Conservation (phyloP, 225 moss, liverwort and hornwort species). For the Pseudoscleropodium purum region DNA sequence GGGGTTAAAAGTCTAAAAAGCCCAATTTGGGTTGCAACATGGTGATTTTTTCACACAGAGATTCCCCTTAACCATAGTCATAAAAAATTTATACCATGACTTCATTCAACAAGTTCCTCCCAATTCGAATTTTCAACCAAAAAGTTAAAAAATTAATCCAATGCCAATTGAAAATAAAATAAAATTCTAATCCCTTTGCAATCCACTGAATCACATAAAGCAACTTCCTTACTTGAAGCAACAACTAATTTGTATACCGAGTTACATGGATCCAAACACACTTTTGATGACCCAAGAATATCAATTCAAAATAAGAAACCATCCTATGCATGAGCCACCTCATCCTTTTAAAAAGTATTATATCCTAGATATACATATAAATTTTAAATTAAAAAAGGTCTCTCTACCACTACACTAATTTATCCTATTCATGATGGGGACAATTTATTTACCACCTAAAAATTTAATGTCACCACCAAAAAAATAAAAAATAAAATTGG, state of each 20-base stretch:
- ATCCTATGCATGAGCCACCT: fast-evolving
- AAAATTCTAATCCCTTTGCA: background rate
- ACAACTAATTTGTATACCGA: background rate
- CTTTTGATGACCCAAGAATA: background rate
- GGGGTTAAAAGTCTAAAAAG: background rate
- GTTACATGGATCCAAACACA: too few relatives aligned
- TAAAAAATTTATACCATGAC: background rate
- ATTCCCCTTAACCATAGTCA: too few relatives aligned
- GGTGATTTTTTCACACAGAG: background rate
- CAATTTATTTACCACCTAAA: background rate
- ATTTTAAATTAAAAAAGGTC: background rate
- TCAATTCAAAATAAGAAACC: background rate
- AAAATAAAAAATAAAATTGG: too few relatives aligned
- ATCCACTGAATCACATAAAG: fast-evolving
- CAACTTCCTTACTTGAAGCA: background rate
- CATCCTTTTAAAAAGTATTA: fast-evolving
- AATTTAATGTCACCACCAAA: too few relatives aligned
- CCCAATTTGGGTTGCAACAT: background rate
- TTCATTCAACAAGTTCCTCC: background rate
- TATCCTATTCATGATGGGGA: background rate
- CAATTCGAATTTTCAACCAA: background rate
- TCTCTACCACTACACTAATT: background rate
- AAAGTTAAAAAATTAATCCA: background rate
- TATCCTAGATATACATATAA: background rate
- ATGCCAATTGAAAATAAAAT: background rate